A percentile compares a stretch with the other conserved stretches of the same genome.
Evolutionary conservation across 1,284 basidiomycete species (phyloP).

Genomic region (Fistulinella staudtii): DNA sequence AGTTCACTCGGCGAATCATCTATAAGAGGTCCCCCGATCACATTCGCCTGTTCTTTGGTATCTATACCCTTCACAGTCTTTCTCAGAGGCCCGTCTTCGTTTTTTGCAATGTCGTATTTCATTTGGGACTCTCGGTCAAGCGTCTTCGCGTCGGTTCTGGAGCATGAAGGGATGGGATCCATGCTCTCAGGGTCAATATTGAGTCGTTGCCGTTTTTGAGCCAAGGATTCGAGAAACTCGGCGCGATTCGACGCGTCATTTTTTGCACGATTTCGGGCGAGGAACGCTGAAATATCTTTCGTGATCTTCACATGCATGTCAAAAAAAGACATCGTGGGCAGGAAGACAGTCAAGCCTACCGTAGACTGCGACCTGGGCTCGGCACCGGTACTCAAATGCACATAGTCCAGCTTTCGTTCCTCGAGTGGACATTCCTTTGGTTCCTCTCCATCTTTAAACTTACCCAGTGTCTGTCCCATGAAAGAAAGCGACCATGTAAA

Average conservation of each 20-base stretch:
- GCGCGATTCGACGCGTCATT: conserved; percentile 71
- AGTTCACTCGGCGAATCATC: conserved; percentile 36
- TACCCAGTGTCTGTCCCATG: conserved; percentile 22
- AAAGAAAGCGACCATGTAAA: conserved; percentile 1
- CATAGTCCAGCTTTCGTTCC: conserved; percentile 61
- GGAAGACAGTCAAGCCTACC: conserved; percentile 38
- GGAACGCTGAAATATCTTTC: conserved; percentile 63
- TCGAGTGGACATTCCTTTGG: conserved; percentile 42
- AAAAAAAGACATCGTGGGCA: background rate
- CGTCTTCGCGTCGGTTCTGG: conserved; percentile 65
- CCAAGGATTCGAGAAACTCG: conserved; percentile 61
- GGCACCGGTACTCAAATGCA: conserved; percentile 43
- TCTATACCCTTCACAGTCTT: conserved; percentile 43
- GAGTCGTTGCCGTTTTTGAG: conserved; percentile 49
- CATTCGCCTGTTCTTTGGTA: conserved; percentile 19
- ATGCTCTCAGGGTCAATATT: conserved; percentile 27
- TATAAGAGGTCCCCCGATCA: conserved; percentile 24
- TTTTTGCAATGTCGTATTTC: conserved; percentile 78
- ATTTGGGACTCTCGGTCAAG: conserved; percentile 72
- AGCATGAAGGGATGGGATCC: conserved; percentile 49
- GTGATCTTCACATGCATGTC: conserved; percentile 45
- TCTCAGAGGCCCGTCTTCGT: conserved; percentile 69
- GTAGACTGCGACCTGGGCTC: conserved; percentile 52
- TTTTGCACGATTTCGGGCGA: conserved; percentile 62
- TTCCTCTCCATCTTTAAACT: conserved; percentile 23